A percentile compares a stretch with the other conserved stretches of the same genome.
phyloP scores from a whole-genome alignment of 495 filamentous ascomycete species.

The Rostrohypoxylon terebratum region DNA sequence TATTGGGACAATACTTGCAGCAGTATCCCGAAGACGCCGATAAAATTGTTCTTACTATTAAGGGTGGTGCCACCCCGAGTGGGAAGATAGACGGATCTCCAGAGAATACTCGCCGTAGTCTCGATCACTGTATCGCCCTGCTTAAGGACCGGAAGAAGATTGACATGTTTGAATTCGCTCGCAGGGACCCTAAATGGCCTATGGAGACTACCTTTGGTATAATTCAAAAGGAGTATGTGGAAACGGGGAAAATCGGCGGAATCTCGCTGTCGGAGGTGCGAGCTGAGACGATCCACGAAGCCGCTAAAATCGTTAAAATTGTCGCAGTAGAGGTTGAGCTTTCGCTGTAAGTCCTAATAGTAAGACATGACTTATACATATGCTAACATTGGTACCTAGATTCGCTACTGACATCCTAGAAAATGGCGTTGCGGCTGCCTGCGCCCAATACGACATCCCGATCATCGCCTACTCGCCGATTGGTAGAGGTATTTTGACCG shows the following conservation, averaged over 20 bases:
- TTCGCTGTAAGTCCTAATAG: slow-evolving; percentile 63
- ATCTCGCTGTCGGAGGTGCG: slow-evolving; percentile 79
- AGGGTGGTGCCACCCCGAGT: slow-evolving; percentile 63
- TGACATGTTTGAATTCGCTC: slow-evolving; percentile 82
- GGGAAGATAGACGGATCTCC: slow-evolving; percentile 68
- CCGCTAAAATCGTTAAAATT: slow-evolving; percentile 75
- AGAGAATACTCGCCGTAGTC: slow-evolving; percentile 69
- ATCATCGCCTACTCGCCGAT: slow-evolving; percentile 67
- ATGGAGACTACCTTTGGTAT: slow-evolving; percentile 62
- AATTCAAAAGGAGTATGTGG: slow-evolving; percentile 70
- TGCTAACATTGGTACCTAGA: slow-evolving; percentile 57
- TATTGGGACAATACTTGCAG: slow-evolving; percentile 73
- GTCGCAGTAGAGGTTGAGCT: slow-evolving; percentile 82
- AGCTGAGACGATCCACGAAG: slow-evolving; percentile 78
- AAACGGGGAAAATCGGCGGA: slow-evolving; percentile 81
- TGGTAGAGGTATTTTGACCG: slow-evolving; percentile 59
- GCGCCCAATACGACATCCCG: slow-evolving; percentile 78
- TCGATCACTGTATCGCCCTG: slow-evolving; percentile 73
- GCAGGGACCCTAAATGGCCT: slow-evolving; percentile 71
- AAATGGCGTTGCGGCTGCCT: slow-evolving; percentile 79
- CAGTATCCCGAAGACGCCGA: slow-evolving; percentile 74
- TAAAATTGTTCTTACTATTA: slow-evolving; percentile 73
- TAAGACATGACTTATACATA: slow-evolving; percentile 68
- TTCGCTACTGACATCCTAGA: slow-evolving; percentile 54
- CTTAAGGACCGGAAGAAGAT: slow-evolving; percentile 79